Evolutionary conservation across 2,329 filamentous ascomycete genomes (phyloP), one percentile per base, ranked within the genome.

Genomic region (Rugonectria rugulosa): DNA sequence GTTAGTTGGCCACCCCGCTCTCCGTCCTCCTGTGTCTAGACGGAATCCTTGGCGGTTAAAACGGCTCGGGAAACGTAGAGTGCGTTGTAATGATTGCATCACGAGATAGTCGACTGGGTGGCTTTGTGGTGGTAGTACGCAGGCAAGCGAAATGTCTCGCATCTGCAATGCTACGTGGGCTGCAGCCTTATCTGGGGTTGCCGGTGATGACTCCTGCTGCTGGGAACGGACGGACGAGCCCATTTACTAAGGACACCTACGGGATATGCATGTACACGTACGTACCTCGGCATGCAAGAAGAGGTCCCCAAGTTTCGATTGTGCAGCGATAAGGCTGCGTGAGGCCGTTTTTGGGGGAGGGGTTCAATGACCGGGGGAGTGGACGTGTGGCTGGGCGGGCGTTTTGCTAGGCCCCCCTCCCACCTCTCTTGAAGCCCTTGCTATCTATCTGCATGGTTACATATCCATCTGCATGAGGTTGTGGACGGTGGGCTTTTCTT

Each of bases 181-280:
- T 56, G 53, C 53, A 56, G 53, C 53, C 53, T 56, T 56, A 56
- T 56, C 52, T 49, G 38, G 26, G 42, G 38, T 27, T 38, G 47
- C 49, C 45, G 46, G 53, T 50, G 46, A 56, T 32, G n/a, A n/a
- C n/a, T n/a, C n/a, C n/a, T n/a, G n/a, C n/a, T n/a, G n/a, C n/a
- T n/a, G n/a, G n/a, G n/a, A n/a, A n/a, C n/a, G n/a, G n/a, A n/a
- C n/a, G n/a, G n/a, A n/a, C n/a, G n/a, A n/a, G n/a, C n/a, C n/a
- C n/a, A n/a, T n/a, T n/a, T n/a, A n/a, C n/a, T n/a, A n/a, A n/a
- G n/a, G n/a, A n/a, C n/a, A n/a, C n/a, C n/a, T n/a, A n/a, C n/a
- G n/a, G n/a, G n/a, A n/a, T n/a, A n/a, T n/a, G n/a, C n/a, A n/a
- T 29, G 29, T 37, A 48, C 29, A 9, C 5, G 6, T 12, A 5